Percentiles rank a stretch among this genome's conserved stretches.
Conservation (phyloP, 345 rosid genomes). For the Syzygium oleosum region DNA sequence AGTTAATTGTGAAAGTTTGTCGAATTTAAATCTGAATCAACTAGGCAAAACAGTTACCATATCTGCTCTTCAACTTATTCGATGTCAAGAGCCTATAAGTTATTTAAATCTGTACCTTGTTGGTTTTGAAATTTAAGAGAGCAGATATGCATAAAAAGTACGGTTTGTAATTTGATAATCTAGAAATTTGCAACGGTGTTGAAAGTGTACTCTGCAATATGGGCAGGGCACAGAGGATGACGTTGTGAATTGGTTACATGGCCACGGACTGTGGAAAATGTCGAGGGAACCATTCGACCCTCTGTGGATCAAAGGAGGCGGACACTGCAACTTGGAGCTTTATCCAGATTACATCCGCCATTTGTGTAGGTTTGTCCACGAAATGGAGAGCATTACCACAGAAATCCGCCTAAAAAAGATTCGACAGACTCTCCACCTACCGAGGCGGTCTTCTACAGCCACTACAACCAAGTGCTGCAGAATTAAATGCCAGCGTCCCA, state of each 20-base stretch:
- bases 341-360: slow-evolving; percentile 90
- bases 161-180: not conserved
- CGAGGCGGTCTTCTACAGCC: slow-evolving; percentile 19
- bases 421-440: slow-evolving; percentile 36
- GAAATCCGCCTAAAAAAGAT: slow-evolving; percentile 66
- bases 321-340: slow-evolving; percentile 95
- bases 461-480: slow-evolving; percentile 42
- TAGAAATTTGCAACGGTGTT: not conserved
- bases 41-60: too few relatives aligned
- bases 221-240: slow-evolving; percentile 95
- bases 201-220: not conserved
- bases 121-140: not conserved
- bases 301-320: slow-evolving; percentile 98
- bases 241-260: slow-evolving; percentile 95
- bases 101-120: not conserved
- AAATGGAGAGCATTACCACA: slow-evolving; percentile 83
- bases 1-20: too few relatives aligned
- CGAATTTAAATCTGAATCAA: too few relatives aligned
- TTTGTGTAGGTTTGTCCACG: slow-evolving; percentile 69
- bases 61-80: not conserved
- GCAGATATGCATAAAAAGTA: not conserved
- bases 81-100: not conserved
- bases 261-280: slow-evolving; percentile 85
- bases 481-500: slow-evolving; percentile 30
- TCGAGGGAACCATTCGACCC: slow-evolving; percentile 91